phyloP scores from a whole-genome alignment of 2,329 filamentous ascomycete species.

The Pseudogymnoascus sp. region DNA sequence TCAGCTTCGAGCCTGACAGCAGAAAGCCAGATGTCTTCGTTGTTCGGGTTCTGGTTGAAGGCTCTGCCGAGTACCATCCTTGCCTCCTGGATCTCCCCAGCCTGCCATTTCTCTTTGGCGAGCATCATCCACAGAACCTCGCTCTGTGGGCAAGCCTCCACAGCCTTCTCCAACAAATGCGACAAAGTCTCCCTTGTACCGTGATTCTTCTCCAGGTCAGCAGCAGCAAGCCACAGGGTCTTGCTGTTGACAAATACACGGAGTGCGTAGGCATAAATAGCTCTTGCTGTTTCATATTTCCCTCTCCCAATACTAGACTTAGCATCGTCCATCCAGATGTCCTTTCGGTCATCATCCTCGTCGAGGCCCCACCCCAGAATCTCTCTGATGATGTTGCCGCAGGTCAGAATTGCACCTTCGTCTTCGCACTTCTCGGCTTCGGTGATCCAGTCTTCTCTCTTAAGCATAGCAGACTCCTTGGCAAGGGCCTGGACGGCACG shows the following conservation, averaged over 20 bases:
- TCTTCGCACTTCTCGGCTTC: conserved; percentile 94
- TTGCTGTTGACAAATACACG: conserved; percentile 84
- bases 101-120: conserved; percentile 88
- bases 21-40: conserved; percentile 96
- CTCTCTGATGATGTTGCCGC: conserved; percentile 81
- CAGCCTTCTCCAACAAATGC: conserved; percentile 82
- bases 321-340: conserved; percentile 93
- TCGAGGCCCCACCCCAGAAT: conserved; percentile 90
- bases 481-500: conserved; percentile 82
- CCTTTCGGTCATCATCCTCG: conserved; percentile 92
- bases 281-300: conserved; percentile 81
- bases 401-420: conserved; percentile 81
- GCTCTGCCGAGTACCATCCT: conserved; percentile 78
- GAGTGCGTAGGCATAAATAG: conserved; percentile 87
- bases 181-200: conserved; percentile 77
- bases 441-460: conserved; percentile 92
- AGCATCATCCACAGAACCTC: conserved; percentile 95
- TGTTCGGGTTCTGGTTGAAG: conserved; percentile 92
- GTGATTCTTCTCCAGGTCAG: conserved; percentile 85
- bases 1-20: conserved; percentile 96
- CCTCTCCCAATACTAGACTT: conserved; percentile 73
- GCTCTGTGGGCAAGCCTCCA: conserved; percentile 85
- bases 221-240: conserved; percentile 83
- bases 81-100: conserved; percentile 80
- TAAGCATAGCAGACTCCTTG: conserved; percentile 91